A percentile compares a stretch with the other conserved stretches of the same genome.
Conservation (phyloP, 306 rosid species). For the Medicago truncatula region DNA sequence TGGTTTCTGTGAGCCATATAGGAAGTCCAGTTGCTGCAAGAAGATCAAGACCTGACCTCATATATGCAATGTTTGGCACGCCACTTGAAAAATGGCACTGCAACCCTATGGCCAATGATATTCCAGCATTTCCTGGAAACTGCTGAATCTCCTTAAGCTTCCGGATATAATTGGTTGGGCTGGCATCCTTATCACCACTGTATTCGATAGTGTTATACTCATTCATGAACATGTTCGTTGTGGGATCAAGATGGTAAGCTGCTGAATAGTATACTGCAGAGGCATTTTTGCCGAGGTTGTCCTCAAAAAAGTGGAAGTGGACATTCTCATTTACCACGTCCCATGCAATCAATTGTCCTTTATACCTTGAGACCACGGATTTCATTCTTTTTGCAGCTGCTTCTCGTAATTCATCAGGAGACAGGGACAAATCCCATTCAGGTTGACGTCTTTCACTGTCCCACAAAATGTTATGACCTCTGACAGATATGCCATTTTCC, state of each 20-base stretch:
- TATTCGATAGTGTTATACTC: conserved; percentile 72
- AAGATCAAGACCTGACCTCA: conserved; percentile 66
- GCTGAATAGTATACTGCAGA: conserved; percentile 51
- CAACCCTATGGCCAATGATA: conserved; percentile 64
- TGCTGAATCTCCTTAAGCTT: conserved; percentile 55
- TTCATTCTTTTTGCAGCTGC: conserved; percentile 59
- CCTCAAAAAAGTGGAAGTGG: conserved; percentile 71
- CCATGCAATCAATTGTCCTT: conserved; percentile 75
- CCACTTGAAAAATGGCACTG: conserved; percentile 60
- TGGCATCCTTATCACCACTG: conserved; percentile 43
- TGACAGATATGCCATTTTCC: conserved; percentile 55
- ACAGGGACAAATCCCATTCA: conserved; percentile 63
- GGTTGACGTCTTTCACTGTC: conserved; percentile 53
- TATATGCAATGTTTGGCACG: conserved; percentile 67
- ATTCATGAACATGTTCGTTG: conserved; percentile 63
- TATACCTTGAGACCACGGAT: conserved; percentile 72
- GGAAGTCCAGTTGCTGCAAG: conserved; percentile 60
- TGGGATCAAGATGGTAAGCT: conserved; percentile 66
- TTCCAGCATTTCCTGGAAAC: conserved; percentile 52
- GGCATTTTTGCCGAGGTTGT: conserved; percentile 58
- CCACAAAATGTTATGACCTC: conserved; percentile 84
- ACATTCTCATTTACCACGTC: conserved; percentile 83
- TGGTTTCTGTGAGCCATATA: conserved; percentile 81
- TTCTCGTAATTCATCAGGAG: conserved; percentile 47
- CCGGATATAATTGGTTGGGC: conserved; percentile 49